Percentiles rank a stretch among this genome's conserved stretches.
Conservation (phyloP, 2,329 filamentous ascomycete genomes). For the Chrysoporthe austroafricana region DNA sequence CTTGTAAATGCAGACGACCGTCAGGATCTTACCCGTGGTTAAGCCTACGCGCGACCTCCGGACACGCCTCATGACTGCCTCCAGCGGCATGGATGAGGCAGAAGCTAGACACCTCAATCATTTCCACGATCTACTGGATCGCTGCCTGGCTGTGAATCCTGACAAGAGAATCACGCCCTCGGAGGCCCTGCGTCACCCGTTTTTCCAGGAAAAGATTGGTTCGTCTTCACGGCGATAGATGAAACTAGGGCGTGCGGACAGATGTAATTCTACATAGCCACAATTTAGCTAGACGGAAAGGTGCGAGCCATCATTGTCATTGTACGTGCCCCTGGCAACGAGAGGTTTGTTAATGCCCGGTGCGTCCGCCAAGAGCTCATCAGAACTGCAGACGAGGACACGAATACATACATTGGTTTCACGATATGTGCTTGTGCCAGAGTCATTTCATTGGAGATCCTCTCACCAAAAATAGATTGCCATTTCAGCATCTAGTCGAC, state of each 20-base stretch:
- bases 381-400: not conserved
- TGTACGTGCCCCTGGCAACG: not conserved
- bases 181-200: conserved; percentile 88
- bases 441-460: not conserved
- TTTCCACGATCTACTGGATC: conserved; percentile 87
- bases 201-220: conserved; percentile 62
- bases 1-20: conserved; percentile 56
- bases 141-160: conserved; percentile 86
- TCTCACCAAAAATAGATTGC: not conserved
- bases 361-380: not conserved
- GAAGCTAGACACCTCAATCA: conserved; percentile 78
- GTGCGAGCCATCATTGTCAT: not conserved
- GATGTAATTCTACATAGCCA: conserved; percentile 1
- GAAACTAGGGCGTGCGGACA: not conserved
- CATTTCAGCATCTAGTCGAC: not conserved
- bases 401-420: not conserved
- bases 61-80: conserved; percentile 74
- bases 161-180: conserved; percentile 87
- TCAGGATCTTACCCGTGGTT: conserved; percentile 68
- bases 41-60: conserved; percentile 84
- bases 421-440: not conserved
- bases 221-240: conserved; percentile 23
- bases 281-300: not conserved
- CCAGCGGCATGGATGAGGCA: conserved; percentile 71
- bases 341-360: not conserved